Percentiles rank a stretch among this genome's conserved stretches.
phyloP scores from a whole-genome alignment of 345 rosid species.

The Lumnitzera littorea region DNA sequence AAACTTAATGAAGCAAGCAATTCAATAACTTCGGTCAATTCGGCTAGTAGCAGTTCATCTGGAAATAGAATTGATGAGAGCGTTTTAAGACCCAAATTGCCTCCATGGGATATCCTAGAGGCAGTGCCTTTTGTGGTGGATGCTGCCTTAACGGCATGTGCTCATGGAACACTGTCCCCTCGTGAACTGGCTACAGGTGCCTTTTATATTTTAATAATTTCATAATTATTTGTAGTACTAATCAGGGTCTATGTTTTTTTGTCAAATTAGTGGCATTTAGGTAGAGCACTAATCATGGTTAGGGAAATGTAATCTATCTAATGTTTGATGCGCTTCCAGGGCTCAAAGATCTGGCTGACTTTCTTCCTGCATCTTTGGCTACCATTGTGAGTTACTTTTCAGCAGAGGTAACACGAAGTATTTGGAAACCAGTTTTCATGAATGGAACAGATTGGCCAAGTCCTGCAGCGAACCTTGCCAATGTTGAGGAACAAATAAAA shows the following conservation, averaged over 20 bases:
- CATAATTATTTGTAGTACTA: background rate
- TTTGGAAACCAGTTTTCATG: conserved; percentile 96
- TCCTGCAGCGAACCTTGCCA: conserved; percentile 86
- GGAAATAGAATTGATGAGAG: conserved; percentile 64
- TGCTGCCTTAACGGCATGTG: conserved; percentile 92
- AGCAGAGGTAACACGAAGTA: conserved; percentile 87
- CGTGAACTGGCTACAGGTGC: conserved; percentile 96
- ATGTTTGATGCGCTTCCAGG: conserved; percentile 34
- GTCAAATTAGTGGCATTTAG: too few relatives aligned
- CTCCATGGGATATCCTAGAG: conserved; percentile 97
- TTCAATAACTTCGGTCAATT: conserved; percentile 49
- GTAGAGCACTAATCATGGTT: too few relatives aligned
- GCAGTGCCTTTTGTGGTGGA: conserved; percentile 89
- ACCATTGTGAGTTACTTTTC: conserved; percentile 93
- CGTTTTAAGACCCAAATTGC: conserved; percentile 51
- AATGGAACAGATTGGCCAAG: conserved; percentile 99
- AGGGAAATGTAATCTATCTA: too few relatives aligned
- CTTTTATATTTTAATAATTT: background rate
- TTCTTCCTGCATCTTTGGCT: conserved; percentile 87
- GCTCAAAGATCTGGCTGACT: conserved; percentile 91
- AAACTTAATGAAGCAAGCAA: conserved; percentile 60
- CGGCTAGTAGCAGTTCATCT: conserved; percentile 79
- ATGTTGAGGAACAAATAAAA: conserved; percentile 80
- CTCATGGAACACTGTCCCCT: conserved; percentile 92
- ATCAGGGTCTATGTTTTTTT: too few relatives aligned